phyloP scores from a whole-genome alignment of 306 rosid genomes.

The Gillenia trifoliata region DNA sequence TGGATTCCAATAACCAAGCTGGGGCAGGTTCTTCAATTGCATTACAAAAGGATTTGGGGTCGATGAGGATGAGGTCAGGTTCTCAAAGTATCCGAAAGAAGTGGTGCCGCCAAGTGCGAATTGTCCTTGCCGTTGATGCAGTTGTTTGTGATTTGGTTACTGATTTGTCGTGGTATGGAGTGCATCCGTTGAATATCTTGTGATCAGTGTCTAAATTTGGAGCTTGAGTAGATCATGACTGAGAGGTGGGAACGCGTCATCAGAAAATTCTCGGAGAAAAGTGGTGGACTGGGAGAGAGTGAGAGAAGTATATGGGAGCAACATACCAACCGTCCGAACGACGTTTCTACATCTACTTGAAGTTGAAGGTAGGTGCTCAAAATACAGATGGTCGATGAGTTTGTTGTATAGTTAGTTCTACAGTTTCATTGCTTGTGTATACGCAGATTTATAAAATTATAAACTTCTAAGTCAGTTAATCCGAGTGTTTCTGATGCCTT shows the following conservation, averaged over 20 bases:
- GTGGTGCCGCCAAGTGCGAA: constrained; percentile 88
- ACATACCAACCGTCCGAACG: not conserved
- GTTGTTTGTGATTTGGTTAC: constrained; percentile 72
- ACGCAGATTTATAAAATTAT: not conserved
- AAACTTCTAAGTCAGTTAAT: not conserved
- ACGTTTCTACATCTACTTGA: not conserved
- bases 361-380: not conserved
- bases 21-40: constrained; percentile 50
- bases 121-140: constrained; percentile 83
- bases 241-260: not conserved
- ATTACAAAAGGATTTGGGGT: constrained; percentile 54
- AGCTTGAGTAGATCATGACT: not conserved
- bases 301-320: not conserved
- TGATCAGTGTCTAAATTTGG: not conserved
- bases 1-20: constrained; percentile 45
- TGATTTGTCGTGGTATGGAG: constrained; percentile 52
- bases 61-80: constrained; percentile 57
- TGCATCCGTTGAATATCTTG: constrained; percentile 46
- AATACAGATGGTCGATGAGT: not conserved
- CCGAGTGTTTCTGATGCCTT: not conserved
- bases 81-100: constrained; percentile 57
- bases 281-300: not conserved
- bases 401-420: constrained; percentile 8
- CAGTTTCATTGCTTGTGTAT: not conserved
- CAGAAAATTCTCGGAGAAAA: not conserved